Evolutionary conservation across 208 protist genomes (phyloP).

Genomic region (Leishmania braziliensis): DNA sequence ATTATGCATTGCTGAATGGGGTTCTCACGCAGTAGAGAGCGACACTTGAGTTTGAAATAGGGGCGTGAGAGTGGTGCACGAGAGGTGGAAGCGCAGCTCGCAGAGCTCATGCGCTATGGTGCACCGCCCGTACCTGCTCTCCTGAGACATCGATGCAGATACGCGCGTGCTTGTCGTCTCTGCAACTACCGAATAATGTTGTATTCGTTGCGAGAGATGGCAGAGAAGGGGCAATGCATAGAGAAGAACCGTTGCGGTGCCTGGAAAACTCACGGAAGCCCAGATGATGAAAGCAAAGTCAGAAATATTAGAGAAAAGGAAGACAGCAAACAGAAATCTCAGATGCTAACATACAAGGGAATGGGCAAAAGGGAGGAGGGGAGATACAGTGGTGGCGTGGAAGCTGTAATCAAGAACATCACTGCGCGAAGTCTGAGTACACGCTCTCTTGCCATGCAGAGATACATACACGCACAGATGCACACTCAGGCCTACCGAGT

Average conservation of each 20-base stretch:
- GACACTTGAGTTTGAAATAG: neutral
- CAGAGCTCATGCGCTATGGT: neutral
- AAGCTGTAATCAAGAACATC: neutral
- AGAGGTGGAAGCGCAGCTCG: neutral
- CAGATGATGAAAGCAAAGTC: neutral
- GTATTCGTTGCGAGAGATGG: neutral
- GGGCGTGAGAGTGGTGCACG: neutral
- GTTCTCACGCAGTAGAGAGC: neutral
- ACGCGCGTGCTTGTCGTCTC: neutral
- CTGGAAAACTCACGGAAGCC: neutral
- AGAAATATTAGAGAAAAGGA: neutral
- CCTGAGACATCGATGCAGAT: neutral
- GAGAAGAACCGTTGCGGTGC: neutral
- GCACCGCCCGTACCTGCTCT: neutral
- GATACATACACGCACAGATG: constrained; percentile 3
- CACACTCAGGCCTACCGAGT: neutral
- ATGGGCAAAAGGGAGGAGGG: neutral
- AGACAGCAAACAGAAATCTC: neutral
- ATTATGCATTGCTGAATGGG: neutral
- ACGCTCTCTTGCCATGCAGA: neutral
- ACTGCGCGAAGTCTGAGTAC: neutral
- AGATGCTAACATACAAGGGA: neutral
- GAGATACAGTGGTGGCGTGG: neutral
- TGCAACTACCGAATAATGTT: neutral
- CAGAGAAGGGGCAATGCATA: neutral